A percentile compares a stretch with the other conserved stretches of the same genome.
phyloP scores from a whole-genome alignment of 2,329 filamentous ascomycete species.

The Aquanectria penicillioides region DNA sequence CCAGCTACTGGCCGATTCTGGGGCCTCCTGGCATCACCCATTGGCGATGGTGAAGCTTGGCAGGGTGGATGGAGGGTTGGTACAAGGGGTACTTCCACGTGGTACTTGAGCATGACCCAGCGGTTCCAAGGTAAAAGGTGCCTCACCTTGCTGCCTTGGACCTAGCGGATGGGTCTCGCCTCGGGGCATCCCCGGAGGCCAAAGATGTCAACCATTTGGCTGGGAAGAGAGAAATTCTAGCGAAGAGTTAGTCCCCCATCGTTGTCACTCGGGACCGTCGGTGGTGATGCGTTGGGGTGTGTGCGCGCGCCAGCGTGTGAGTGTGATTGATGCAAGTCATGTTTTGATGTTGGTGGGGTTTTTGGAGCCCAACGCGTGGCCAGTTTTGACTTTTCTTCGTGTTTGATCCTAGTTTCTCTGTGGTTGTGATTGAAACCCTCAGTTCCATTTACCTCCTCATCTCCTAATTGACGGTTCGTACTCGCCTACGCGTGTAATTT shows the following conservation, averaged over 20 bases:
- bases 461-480: neutral
- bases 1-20: neutral
- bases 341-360: neutral
- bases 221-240: neutral
- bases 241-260: neutral
- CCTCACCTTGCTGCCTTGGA: conserved; percentile 1
- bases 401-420: neutral
- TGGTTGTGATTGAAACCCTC: conserved; percentile 7
- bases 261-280: neutral
- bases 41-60: conserved; percentile 11
- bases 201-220: neutral
- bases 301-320: too few species aligned
- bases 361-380: neutral
- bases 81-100: conserved; percentile 18
- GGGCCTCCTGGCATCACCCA: neutral
- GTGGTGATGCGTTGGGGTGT: conserved; percentile 1
- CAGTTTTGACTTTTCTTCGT: neutral
- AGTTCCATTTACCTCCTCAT: too few species aligned
- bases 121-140: too few species aligned
- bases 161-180: conserved; percentile 2
- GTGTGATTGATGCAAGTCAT: conserved; percentile 7
- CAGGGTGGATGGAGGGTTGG: conserved; percentile 3
- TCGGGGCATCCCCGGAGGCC: conserved; percentile 9
- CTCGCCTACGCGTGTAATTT: neutral
- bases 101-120: conserved; percentile 1